Conservation (phyloP, 2,329 filamentous ascomycete genomes). For the Huntiella decipiens region DNA sequence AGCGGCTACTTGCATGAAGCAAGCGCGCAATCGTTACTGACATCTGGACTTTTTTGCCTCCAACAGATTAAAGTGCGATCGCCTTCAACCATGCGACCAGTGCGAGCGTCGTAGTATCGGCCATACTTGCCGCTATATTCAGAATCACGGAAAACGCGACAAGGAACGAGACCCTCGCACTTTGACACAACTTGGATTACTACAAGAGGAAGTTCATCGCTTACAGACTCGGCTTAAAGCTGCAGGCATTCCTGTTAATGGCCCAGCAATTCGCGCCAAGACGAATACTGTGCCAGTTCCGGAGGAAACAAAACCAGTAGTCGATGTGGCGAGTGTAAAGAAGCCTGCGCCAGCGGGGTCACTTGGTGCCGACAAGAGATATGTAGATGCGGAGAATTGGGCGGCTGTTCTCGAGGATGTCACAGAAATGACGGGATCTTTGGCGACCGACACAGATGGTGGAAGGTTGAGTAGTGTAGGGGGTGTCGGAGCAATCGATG, state of each 20-base stretch:
- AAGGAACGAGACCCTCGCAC: neutral
- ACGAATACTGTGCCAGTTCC: too few relatives aligned
- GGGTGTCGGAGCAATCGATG: conserved; percentile 8
- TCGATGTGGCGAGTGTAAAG: conserved; percentile 3
- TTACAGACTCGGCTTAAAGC: neutral
- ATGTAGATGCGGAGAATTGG: conserved; percentile 18
- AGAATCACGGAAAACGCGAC: conserved; percentile 12
- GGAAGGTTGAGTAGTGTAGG: neutral
- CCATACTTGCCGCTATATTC: conserved; percentile 15
- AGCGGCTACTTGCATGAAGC: too few relatives aligned
- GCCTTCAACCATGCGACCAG: conserved; percentile 17
- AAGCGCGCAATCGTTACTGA: too few relatives aligned
- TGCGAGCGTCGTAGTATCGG: conserved; percentile 17
- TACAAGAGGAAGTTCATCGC: neutral
- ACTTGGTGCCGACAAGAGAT: conserved; percentile 14
- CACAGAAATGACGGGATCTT: conserved; percentile 2
- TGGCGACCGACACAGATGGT: neutral
- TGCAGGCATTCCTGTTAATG: neutral
- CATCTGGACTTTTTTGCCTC: neutral
- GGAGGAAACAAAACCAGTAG: neutral
- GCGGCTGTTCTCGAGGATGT: conserved; percentile 18
- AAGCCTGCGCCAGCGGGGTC: conserved; percentile 12
- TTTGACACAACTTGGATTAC: neutral
- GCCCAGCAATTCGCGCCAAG: neutral
- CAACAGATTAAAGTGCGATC: conserved; percentile 18